Evolutionary conservation across 768 basidiomycete genomes (phyloP), one percentile per base, ranked within the genome.

Genomic region (Coprinopsis sp.): DNA sequence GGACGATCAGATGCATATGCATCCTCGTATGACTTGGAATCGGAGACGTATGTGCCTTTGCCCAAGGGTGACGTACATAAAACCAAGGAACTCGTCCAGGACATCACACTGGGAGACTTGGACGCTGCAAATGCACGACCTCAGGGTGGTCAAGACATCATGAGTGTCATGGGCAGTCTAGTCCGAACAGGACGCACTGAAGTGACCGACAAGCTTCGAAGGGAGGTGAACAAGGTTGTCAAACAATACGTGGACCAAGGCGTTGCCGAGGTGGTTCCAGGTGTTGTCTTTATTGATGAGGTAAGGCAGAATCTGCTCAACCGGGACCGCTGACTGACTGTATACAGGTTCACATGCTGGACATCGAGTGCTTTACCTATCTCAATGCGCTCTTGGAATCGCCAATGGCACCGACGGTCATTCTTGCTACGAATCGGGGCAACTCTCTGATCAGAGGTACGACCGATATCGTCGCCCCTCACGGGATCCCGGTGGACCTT

Each of bases 331-430:
- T 23, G 37, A 43, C 30, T 58, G 43, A 54, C 31, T 27, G 12
- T 46, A 42, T 41, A 13, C 58, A 96, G 93, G 95, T 98, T 19
- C 96, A 99, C 69, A 98, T 98, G 95, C 82, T 99, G 50, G 96
- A 99, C 64, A 94, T 98, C 58, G 96, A 99, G 64, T 97, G 94
- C 65, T 99, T 98, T 72, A 97, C 96, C 4, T 99, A 95, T 68
- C 79, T 99, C 29, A 98, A 98, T 65, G 85, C 92, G 10, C 78
- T 97, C 7, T 78, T 99, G 37, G 96, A 98, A 66, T 93, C 92
- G 0, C 83, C 90, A 2, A 91, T 99, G 84, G 93, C 96, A 3
- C 96, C 96, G 0, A 96, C 96, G 3, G 95, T 99, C 22, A 88
- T 99, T 55, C 75, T 98, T 51, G 96, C 96, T 2, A 96, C 95